Evolutionary conservation across 257 asterid species (phyloP).

Genomic region (Nicotiana paniculata): DNA sequence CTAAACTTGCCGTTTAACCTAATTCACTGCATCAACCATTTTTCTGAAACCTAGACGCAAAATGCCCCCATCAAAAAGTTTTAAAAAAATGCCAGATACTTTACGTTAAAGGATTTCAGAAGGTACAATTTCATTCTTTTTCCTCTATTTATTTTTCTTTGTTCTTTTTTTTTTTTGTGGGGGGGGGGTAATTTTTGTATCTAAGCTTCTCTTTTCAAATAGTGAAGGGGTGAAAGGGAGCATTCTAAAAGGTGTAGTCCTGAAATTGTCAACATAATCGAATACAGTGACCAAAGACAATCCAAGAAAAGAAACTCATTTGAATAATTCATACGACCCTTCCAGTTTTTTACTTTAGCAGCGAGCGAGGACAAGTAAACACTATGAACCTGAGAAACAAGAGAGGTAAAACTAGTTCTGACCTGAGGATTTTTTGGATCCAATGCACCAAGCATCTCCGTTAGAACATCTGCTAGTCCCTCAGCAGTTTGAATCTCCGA

Average conservation of each 20-base stretch:
- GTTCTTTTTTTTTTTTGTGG: too few relatives aligned
- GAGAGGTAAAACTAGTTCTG: neutral
- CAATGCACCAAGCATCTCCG: constrained; percentile 85
- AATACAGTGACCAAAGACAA: neutral
- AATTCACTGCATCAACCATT: neutral
- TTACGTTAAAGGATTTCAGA: neutral
- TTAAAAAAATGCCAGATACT: neutral
- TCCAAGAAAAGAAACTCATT: neutral
- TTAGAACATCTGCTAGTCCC: constrained; percentile 70
- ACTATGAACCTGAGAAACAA: neutral
- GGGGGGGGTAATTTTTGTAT: too few relatives aligned
- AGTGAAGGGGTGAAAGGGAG: neutral
- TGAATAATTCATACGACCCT: neutral
- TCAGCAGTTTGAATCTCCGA: constrained; percentile 81
- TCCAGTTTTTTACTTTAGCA: neutral
- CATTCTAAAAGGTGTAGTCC: neutral
- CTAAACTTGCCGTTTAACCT: neutral
- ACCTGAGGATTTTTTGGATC: constrained; percentile 78
- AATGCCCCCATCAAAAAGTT: neutral
- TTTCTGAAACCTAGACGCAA: neutral
- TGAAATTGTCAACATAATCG: neutral
- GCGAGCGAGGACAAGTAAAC: neutral
- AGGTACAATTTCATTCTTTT: neutral
- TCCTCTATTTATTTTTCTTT: neutral
- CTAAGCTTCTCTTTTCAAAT: neutral